A percentile compares a stretch with the other conserved stretches of the same genome.
phyloP scores from a whole-genome alignment of 441 rosid species.

The Dalechampia spathulata region DNA sequence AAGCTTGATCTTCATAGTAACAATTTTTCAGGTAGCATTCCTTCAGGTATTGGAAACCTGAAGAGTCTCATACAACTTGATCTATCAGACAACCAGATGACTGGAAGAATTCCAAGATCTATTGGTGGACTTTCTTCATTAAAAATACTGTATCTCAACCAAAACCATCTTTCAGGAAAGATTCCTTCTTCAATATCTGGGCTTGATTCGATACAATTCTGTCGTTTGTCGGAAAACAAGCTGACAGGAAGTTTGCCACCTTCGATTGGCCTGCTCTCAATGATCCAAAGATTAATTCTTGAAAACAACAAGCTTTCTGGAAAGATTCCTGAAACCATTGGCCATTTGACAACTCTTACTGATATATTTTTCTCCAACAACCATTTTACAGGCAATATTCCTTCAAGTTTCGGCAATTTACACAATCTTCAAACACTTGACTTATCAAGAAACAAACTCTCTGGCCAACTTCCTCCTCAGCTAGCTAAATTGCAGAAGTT shows the following conservation, averaged over 20 bases:
- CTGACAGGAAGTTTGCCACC: constrained; percentile 42
- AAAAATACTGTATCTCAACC: constrained; percentile 31
- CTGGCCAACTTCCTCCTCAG: constrained; percentile 31
- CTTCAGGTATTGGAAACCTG: constrained; percentile 32
- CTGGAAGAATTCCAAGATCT: constrained; percentile 37
- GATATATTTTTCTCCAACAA: constrained; percentile 46
- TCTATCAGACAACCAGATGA: constrained; percentile 34
- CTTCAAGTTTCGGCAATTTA: constrained; percentile 41
- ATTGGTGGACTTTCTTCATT: constrained; percentile 34
- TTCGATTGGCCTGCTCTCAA: constrained; percentile 38
- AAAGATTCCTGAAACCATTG: constrained; percentile 34
- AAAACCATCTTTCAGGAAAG: constrained; percentile 33
- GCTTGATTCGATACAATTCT: constrained; percentile 37
- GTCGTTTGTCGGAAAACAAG: constrained; percentile 37
- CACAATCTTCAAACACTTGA: constrained; percentile 37
- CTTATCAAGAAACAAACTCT: constrained; percentile 41
- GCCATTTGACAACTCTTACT: constrained; percentile 34
- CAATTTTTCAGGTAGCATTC: constrained; percentile 37
- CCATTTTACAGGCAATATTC: constrained; percentile 35
- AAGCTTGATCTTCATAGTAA: constrained; percentile 42
- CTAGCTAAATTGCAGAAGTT: constrained; percentile 30
- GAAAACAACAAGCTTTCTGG: constrained; percentile 50
- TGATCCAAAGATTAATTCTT: constrained; percentile 37
- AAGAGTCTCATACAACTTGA: constrained; percentile 34
- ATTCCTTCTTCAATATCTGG: constrained; percentile 41